Base-by-base conservation (phyloP, 352 stramenopile species). In the Globisporangium irregulare region DNA sequence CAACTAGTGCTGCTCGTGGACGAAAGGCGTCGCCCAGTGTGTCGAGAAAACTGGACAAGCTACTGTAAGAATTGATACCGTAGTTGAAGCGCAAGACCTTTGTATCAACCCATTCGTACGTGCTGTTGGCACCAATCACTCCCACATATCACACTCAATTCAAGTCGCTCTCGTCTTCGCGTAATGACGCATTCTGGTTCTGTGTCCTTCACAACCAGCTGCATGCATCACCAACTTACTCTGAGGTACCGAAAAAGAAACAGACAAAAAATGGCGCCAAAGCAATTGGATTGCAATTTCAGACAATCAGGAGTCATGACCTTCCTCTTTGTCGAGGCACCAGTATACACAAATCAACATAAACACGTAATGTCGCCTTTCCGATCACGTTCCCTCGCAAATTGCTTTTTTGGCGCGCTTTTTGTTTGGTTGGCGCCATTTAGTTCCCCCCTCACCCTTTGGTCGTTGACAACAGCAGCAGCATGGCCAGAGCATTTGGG, bases 371-470 rank as follows among this genome's bases (percentile, higher is more conserved):
- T 67, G 41, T 82, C 67, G 65, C 57, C 67, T 56, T 50, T 58
- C 55, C 64, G 8, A 7, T 18, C 22, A 46, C 65, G 14, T 46
- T 59, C 43, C 65, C 62, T 36, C 51, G 51, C 41, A 50, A 50
- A 50, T 58, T 58, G 51, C 51, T 56, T 64, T 76, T 79, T 79
- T 79, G 70, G 73, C 73, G 73, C 73, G 73, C 66, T 73, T 76
- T 74, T 70, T 63, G 24, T 36, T 36, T 36, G 14, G 20, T 38
- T 59, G 18, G 54, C 25, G 69, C 67, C 70, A 41, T 59, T n/a
- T 34, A 22, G 54, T 60, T 25, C 48, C 55, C 29, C 29, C 55
- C 29, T 46, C 55, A n/a, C 8, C 12, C 54, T 25, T 25, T 43
- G 29, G 24, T 15, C 12, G 36, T 43, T 43, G 41, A 50, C 15